Conservation (phyloP, 768 basidiomycete genomes). For the Symmetrospora coprosmae region DNA sequence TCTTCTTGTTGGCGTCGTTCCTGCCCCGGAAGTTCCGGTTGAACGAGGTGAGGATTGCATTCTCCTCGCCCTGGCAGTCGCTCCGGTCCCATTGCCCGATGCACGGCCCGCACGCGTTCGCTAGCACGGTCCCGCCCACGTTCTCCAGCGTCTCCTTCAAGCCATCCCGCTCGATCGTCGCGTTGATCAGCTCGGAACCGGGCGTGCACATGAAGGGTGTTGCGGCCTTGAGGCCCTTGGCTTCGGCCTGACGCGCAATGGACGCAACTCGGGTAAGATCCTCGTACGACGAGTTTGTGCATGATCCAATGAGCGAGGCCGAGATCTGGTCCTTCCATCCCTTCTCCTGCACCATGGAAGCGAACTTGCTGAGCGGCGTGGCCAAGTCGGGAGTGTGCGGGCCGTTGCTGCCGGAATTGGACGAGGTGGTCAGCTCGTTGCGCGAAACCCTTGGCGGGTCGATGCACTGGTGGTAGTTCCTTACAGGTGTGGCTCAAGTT, state of each 20-base stretch:
- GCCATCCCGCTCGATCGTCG: conserved; percentile 89
- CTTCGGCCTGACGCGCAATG: conserved; percentile 74
- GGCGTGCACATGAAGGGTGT: conserved; percentile 41
- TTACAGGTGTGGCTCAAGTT: conserved; percentile 32
- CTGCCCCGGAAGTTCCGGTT: conserved; percentile 90
- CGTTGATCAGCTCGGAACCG: conserved; percentile 85
- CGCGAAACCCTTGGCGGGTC: too few species aligned
- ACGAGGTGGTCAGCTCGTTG: too few species aligned
- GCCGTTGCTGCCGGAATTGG: conserved; percentile 47
- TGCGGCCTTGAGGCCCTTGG: conserved; percentile 60
- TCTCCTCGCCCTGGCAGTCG: conserved; percentile 74
- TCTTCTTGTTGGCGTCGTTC: conserved; percentile 85
- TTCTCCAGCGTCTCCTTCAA: conserved; percentile 58
- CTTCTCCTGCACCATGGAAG: conserved; percentile 59
- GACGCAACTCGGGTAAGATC: conserved; percentile 74
- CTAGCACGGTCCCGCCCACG: conserved; percentile 85
- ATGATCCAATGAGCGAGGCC: conserved; percentile 89
- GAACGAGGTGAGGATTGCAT: conserved; percentile 93
- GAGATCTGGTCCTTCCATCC: conserved; percentile 89
- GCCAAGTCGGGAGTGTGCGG: conserved; percentile 96
- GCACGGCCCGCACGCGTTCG: conserved; percentile 97
- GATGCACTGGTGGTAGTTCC: too few species aligned
- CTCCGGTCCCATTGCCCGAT: conserved; percentile 98
- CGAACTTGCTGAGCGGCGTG: conserved; percentile 82
- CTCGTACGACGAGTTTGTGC: conserved; percentile 92